Conservation (phyloP, 441 rosid genomes). For the Croton setiger region DNA sequence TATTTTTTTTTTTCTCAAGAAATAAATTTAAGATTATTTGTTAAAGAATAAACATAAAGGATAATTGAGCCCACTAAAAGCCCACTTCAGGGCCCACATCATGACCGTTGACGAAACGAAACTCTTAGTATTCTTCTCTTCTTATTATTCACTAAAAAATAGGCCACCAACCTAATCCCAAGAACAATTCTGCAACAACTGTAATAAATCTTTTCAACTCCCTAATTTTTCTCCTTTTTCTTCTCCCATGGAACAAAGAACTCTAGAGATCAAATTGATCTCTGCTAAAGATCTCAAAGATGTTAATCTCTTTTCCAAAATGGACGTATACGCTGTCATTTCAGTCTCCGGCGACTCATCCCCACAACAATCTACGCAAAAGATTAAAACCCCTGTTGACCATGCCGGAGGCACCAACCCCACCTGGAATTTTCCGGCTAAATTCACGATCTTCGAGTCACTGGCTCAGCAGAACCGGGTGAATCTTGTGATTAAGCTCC, state of each 20-base stretch:
- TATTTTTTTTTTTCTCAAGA: too few species aligned
- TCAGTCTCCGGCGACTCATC: constrained; percentile 44
- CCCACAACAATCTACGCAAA: constrained; percentile 30
- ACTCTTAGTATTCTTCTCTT: too few species aligned
- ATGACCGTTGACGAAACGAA: too few species aligned
- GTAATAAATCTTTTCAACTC: background rate
- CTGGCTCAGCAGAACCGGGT: constrained; percentile 45
- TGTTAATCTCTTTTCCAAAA: constrained; percentile 47
- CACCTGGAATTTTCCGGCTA: constrained; percentile 52
- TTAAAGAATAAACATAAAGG: too few species aligned
- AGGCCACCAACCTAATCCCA: too few species aligned
- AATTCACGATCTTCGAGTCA: constrained; percentile 45
- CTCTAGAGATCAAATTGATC: constrained; percentile 43
- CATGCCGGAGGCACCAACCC: constrained; percentile 48
- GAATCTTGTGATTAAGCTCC: constrained; percentile 44
- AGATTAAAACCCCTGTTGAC: constrained; percentile 39
- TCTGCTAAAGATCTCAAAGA: constrained; percentile 50
- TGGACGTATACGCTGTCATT: constrained; percentile 61
- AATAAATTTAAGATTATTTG: too few species aligned
- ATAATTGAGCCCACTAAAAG: too few species aligned
- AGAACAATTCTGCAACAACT: too few species aligned
- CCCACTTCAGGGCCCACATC: too few species aligned
- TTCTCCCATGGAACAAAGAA: constrained; percentile 33
- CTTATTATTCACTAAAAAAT: too few species aligned
- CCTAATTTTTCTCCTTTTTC: background rate